Evolutionary conservation across 2,329 filamentous ascomycete species (phyloP).

Genomic region (Proliferodiscus dingleyae): DNA sequence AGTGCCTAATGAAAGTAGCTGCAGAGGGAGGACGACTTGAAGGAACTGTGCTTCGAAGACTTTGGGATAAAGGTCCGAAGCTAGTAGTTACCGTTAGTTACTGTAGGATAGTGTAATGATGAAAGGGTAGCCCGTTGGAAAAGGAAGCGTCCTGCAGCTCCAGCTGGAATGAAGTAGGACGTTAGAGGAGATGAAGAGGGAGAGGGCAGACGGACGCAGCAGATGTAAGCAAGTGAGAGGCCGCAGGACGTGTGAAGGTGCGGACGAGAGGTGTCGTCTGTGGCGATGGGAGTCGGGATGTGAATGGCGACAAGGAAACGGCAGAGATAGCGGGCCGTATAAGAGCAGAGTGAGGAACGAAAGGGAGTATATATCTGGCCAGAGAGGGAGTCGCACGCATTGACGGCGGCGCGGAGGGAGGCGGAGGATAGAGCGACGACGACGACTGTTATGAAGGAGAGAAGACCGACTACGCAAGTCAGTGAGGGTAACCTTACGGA

Average conservation of each 20-base stretch:
- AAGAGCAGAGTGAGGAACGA: conserved; percentile 20
- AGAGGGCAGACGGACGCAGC: conserved; percentile 14
- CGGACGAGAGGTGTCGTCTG: conserved; percentile 23
- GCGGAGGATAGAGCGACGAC: conserved; percentile 9
- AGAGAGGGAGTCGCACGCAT: conserved; percentile 29
- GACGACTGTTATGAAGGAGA: not conserved
- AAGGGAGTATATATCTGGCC: conserved; percentile 14
- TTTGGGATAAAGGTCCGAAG: conserved; percentile 16
- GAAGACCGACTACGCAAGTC: too few species aligned
- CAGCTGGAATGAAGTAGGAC: too few species aligned
- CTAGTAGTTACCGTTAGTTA: conserved; percentile 16
- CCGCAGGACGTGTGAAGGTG: conserved; percentile 12
- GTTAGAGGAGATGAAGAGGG: not conserved
- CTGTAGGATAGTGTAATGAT: not conserved
- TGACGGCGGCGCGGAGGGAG: conserved; percentile 16
- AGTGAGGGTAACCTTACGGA: too few species aligned
- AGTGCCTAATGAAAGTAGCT: conserved; percentile 46
- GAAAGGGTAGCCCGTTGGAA: not conserved
- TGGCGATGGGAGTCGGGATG: too few species aligned
- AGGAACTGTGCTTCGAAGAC: conserved; percentile 19
- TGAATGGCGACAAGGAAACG: too few species aligned
- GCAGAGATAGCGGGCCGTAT: conserved; percentile 22
- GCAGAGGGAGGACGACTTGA: conserved; percentile 18
- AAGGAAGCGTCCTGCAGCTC: not conserved
- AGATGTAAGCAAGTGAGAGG: conserved; percentile 4